These are phyloP conservation scores for Luvunga scandens DNA, from an alignment of 345 rosid species.

Conservation along the genomic window DNA sequence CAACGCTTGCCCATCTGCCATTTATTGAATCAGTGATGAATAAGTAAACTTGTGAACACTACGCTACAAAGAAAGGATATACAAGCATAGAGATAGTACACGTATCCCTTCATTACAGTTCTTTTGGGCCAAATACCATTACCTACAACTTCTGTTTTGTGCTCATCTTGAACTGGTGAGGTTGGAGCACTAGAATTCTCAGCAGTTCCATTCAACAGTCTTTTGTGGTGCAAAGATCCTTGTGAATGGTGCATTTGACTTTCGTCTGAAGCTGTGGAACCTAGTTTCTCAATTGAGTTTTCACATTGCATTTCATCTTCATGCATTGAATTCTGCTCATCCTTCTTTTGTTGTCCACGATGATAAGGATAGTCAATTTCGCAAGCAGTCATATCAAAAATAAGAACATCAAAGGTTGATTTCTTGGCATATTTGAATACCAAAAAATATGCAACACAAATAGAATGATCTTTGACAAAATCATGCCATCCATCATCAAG, in stretches of 20 bases:
- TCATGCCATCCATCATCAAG: constrained; percentile 44
- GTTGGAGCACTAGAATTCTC: too few relatives aligned
- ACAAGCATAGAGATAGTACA: too few relatives aligned
- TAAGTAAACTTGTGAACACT: background rate
- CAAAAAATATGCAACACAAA: constrained; percentile 27
- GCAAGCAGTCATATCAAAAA: constrained; percentile 33
- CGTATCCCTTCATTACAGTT: too few relatives aligned
- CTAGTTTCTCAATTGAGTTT: too few relatives aligned
- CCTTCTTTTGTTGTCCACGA: background rate
- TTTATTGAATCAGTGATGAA: background rate
- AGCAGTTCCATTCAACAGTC: too few relatives aligned
- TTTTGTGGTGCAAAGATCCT: too few relatives aligned
- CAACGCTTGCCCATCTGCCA: background rate
- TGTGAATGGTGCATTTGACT: too few relatives aligned
- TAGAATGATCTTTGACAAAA: constrained; percentile 27
- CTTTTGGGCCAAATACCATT: too few relatives aligned
- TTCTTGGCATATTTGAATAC: constrained; percentile 35
- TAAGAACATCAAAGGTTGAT: constrained; percentile 33
- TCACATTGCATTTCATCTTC: too few relatives aligned
- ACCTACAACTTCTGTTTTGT: too few relatives aligned
- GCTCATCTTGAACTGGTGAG: too few relatives aligned
- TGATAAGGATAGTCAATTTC: constrained; percentile 23
- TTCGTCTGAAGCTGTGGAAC: too few relatives aligned
- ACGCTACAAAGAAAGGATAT: background rate
- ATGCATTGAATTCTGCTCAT: background rate